Evolutionary conservation across 2,329 filamentous ascomycete species (phyloP).

Genomic region (Trichoderma atrobrunneum): DNA sequence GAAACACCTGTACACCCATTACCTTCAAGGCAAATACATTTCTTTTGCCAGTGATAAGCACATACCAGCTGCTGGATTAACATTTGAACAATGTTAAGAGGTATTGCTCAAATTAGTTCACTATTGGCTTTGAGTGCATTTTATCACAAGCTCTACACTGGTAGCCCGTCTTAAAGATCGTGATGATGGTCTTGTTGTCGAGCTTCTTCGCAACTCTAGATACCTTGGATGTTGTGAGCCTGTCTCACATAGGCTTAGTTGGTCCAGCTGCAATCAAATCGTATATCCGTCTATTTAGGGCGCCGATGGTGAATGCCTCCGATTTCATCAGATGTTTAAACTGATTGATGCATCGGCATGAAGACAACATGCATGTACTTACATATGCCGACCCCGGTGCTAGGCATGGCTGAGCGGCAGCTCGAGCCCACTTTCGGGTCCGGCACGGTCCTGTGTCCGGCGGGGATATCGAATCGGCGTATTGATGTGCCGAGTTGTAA

Average conservation of each 20-base stretch:
- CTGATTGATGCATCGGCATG: background rate
- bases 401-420: background rate
- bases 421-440: background rate
- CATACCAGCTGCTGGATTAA: background rate
- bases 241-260: background rate
- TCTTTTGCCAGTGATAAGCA: background rate
- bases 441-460: background rate
- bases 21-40: background rate
- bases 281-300: background rate
- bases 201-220: background rate
- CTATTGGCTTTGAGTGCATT: background rate
- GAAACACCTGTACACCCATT: background rate
- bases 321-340: background rate
- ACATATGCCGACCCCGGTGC: background rate
- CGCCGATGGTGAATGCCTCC: background rate
- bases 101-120: background rate
- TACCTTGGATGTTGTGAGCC: background rate
- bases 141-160: background rate
- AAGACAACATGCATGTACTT: background rate
- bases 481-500: background rate
- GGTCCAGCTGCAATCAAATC: background rate
- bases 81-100: background rate
- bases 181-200: background rate
- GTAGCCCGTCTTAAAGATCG: background rate
- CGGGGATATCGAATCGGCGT: background rate